phyloP scores from a whole-genome alignment of 352 stramenopile genomes.

The Globisporangium recalcitrans region DNA sequence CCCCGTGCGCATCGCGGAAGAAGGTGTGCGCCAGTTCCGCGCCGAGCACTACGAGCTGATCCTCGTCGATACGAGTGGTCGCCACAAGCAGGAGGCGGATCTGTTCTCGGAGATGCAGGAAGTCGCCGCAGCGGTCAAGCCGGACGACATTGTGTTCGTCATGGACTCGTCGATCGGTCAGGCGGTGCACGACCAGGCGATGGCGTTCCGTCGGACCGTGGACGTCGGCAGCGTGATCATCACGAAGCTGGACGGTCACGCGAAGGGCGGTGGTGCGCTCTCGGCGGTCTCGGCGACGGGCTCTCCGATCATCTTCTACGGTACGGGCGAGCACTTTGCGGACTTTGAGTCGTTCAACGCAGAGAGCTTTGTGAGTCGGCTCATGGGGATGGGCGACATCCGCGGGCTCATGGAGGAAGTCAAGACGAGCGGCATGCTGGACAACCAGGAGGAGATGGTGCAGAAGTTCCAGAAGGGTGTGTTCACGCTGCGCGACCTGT shows the following conservation, averaged over 20 bases:
- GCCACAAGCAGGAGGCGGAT: slow-evolving; percentile 97
- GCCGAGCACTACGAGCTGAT: slow-evolving; percentile 98
- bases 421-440: slow-evolving; percentile 85
- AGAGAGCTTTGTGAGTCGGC: slow-evolving; percentile 95
- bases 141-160: slow-evolving; percentile 98
- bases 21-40: slow-evolving; percentile 96
- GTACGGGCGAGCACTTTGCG: slow-evolving; percentile 96
- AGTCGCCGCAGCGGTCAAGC: slow-evolving; percentile 92
- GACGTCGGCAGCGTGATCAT: slow-evolving; percentile 98
- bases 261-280: slow-evolving; percentile 97
- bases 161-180: slow-evolving; percentile 99
- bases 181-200: slow-evolving; percentile 95
- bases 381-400: slow-evolving; percentile 98
- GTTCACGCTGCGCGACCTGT: slow-evolving; percentile 99
- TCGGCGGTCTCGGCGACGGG: slow-evolving; percentile 97
- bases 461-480: slow-evolving; percentile 94
- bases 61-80: slow-evolving; percentile 98
- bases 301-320: slow-evolving; percentile 98
- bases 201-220: slow-evolving; percentile 93
- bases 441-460: slow-evolving; percentile 95
- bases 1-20: slow-evolving; percentile 95
- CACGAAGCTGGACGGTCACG: slow-evolving; percentile 99
- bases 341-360: slow-evolving; percentile 98
- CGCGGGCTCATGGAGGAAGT: slow-evolving; percentile 95
- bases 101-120: slow-evolving; percentile 99